phyloP scores from a whole-genome alignment of 352 stramenopile genomes.

The Globisporangium irregulare region DNA sequence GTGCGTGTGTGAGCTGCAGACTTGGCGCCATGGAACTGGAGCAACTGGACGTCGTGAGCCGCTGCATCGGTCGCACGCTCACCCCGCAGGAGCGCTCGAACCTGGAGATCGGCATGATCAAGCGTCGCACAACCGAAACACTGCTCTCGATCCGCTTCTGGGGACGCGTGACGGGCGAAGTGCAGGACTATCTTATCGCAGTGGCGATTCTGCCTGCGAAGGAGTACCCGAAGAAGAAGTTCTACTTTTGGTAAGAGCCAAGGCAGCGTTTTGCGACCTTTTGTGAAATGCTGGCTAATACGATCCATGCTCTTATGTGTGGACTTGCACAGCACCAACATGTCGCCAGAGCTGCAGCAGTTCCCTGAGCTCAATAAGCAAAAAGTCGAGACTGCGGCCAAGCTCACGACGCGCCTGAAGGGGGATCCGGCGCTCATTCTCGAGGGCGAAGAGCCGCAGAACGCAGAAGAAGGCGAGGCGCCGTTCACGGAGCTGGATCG shows the following conservation, averaged over 20 bases:
- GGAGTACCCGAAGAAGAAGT: slow-evolving; percentile 80
- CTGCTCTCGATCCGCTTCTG: slow-evolving; percentile 71
- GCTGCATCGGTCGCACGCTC: slow-evolving; percentile 63
- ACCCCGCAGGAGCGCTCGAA: slow-evolving; percentile 76
- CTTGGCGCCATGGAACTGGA: slow-evolving; percentile 59
- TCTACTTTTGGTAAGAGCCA: slow-evolving; percentile 68
- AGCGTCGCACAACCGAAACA: slow-evolving; percentile 59
- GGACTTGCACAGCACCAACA: slow-evolving; percentile 49
- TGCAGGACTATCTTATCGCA: slow-evolving; percentile 65
- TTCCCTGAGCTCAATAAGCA: slow-evolving; percentile 66
- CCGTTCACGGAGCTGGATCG: slow-evolving; percentile 71
- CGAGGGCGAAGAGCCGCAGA: slow-evolving; percentile 30
- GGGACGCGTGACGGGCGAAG: slow-evolving; percentile 58
- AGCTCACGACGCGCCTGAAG: slow-evolving; percentile 54
- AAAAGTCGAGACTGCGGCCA: slow-evolving; percentile 43
- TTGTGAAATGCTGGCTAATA: background rate
- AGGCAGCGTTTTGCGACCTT: background rate
- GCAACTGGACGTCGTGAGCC: slow-evolving; percentile 67
- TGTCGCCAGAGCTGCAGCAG: slow-evolving; percentile 73
- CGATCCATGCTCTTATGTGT: background rate
- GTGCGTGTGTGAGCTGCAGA: background rate
- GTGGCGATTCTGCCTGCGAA: slow-evolving; percentile 55
- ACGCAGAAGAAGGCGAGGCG: slow-evolving; percentile 35
- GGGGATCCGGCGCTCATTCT: slow-evolving; percentile 66
- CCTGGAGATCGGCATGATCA: slow-evolving; percentile 69